Conservation (phyloP, 75 land plant species). For the Cunninghamia lanceolata region DNA sequence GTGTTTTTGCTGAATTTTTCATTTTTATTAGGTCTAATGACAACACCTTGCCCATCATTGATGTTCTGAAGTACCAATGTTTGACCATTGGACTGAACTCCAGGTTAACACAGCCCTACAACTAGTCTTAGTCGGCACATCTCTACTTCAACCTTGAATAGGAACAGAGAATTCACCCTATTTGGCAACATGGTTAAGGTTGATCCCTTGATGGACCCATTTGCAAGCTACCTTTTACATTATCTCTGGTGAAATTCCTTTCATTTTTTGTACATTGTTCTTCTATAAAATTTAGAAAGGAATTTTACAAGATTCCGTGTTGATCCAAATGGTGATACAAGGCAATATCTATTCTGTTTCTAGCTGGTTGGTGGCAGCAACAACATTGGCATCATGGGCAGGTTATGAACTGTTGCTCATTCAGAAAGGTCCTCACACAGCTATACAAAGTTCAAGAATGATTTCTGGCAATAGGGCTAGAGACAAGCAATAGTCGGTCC, state of each 20-base stretch:
- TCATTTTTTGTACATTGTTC: not conserved
- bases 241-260: no score
- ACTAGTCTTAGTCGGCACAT: constrained; percentile 68
- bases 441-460: constrained; percentile 8
- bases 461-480: not conserved
- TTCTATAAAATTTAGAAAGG: not conserved
- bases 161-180: constrained; percentile 54
- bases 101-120: constrained; percentile 94
- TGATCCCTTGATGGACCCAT: not conserved
- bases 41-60: not conserved
- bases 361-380: constrained; percentile 65
- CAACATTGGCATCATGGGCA: constrained; percentile 47
- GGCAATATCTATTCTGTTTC: not conserved
- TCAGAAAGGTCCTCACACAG: constrained; percentile 12
- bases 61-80: not conserved
- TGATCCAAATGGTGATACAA: not conserved
- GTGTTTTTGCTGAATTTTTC: not conserved
- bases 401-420: constrained; percentile 46
- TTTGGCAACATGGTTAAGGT: constrained; percentile 75
- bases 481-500: not conserved
- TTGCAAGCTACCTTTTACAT: not conserved
- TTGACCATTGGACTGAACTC: no score
- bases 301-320: not conserved
- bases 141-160: constrained; percentile 81
- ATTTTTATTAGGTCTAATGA: not conserved